phyloP scores from a whole-genome alignment of 352 stramenopile species.

The Phytopythium cucurbitacearum region DNA sequence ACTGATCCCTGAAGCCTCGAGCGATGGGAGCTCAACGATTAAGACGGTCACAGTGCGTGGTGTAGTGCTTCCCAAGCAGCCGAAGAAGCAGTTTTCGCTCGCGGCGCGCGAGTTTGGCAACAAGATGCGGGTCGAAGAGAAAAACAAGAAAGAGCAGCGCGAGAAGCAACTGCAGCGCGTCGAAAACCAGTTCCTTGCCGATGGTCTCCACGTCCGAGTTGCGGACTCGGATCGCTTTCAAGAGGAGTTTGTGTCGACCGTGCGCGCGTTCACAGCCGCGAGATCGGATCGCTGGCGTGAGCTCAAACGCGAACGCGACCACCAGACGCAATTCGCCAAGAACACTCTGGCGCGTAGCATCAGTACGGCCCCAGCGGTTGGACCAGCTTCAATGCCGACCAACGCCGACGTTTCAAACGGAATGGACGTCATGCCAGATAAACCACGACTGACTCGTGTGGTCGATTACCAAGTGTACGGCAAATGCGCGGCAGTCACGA shows the following conservation, averaged over 20 bases:
- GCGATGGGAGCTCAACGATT: too few species aligned
- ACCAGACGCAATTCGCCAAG: constrained; percentile 28
- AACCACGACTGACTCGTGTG: too few species aligned
- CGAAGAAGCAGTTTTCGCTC: constrained; percentile 48
- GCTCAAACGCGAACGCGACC: constrained; percentile 42
- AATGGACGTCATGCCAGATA: too few species aligned
- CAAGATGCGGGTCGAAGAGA: constrained; percentile 26
- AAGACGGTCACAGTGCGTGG: background rate
- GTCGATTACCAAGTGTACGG: background rate
- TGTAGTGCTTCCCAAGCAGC: constrained; percentile 6
- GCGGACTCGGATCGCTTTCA: constrained; percentile 47
- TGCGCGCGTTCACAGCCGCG: constrained; percentile 42
- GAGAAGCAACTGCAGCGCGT: constrained; percentile 22
- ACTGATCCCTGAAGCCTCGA: too few species aligned
- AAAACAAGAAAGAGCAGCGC: constrained; percentile 28
- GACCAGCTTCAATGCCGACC: background rate
- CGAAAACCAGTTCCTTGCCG: constrained; percentile 45
- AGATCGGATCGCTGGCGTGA: constrained; percentile 42
- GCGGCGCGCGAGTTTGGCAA: constrained; percentile 50
- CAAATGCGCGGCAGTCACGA: background rate
- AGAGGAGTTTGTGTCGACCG: constrained; percentile 53
- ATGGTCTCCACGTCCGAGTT: constrained; percentile 29
- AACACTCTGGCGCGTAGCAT: constrained; percentile 35
- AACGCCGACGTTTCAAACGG: background rate
- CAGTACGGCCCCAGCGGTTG: constrained; percentile 11